Evolutionary conservation across 306 rosid species (phyloP).

Genomic region (Canavalia gladiata): DNA sequence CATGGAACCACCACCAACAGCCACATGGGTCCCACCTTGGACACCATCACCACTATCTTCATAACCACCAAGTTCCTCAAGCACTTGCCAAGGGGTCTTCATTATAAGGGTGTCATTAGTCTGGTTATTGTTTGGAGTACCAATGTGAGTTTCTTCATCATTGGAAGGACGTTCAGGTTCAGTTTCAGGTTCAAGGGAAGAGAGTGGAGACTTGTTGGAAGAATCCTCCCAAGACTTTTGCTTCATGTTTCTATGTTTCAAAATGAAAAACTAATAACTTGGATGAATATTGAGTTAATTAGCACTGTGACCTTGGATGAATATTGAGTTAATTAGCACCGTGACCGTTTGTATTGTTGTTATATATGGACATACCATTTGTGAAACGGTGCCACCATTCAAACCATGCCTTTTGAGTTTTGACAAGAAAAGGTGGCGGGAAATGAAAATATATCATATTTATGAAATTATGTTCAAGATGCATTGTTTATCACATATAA

Average conservation of each 20-base stretch:
- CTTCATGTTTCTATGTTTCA: neutral
- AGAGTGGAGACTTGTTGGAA: neutral
- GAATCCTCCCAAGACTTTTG: neutral
- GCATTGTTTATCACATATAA: too few relatives aligned
- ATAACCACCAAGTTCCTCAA: neutral
- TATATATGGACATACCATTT: too few relatives aligned
- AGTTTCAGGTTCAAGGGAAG: neutral
- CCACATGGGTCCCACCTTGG: neutral
- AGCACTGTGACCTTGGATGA: neutral
- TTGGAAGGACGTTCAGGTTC: neutral
- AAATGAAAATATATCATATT: too few relatives aligned
- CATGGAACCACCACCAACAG: neutral
- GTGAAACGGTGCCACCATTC: too few relatives aligned
- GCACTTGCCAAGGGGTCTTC: slow-evolving; percentile 32
- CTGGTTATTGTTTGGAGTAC: neutral
- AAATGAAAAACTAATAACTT: neutral
- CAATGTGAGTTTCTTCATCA: neutral
- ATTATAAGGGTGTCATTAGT: neutral
- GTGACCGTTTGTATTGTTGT: too few relatives aligned
- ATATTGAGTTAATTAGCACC: too few relatives aligned
- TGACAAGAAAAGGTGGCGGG: too few relatives aligned
- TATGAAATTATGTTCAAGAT: too few relatives aligned
- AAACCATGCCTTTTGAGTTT: too few relatives aligned
- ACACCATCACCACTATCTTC: neutral
- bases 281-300: too few relatives aligned